Conservation (phyloP, 2,329 filamentous ascomycete species). For the Alternaria tenuissima region DNA sequence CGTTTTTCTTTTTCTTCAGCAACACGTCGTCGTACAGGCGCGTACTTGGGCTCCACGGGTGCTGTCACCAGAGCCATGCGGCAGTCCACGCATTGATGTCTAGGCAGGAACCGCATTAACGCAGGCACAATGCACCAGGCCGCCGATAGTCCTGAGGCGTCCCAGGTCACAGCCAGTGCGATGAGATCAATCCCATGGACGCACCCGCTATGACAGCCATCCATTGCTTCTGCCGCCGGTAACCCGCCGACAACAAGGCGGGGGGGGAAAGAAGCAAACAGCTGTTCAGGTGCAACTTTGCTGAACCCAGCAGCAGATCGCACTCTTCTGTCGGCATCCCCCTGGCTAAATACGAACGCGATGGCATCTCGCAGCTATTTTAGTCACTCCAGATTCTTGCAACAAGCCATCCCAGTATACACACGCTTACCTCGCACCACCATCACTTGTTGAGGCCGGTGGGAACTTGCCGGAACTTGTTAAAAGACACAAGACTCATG, state of each 20-base stretch:
- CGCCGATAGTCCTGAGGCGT: constrained; percentile 13
- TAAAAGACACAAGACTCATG: not conserved
- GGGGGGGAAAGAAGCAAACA: constrained; percentile 11
- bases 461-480: not conserved
- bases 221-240: constrained; percentile 13
- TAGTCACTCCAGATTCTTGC: not conserved
- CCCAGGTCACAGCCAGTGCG: constrained; percentile 10
- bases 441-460: not conserved
- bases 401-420: not conserved
- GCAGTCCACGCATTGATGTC: not conserved
- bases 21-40: not conserved
- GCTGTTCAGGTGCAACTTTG: not conserved
- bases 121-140: constrained; percentile 22
- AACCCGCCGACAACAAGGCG: constrained; percentile 5
- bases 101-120: constrained; percentile 1
- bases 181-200: not conserved
- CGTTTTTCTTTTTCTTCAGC: not conserved
- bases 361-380: not conserved
- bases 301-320: not conserved
- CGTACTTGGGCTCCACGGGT: not conserved
- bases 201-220: not conserved
- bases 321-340: not conserved
- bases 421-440: not conserved
- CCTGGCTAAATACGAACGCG: not conserved
- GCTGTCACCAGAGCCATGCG: not conserved